Base-by-base conservation (phyloP, 2,329 filamentous ascomycete species). In the Neurospora sp. region DNA sequence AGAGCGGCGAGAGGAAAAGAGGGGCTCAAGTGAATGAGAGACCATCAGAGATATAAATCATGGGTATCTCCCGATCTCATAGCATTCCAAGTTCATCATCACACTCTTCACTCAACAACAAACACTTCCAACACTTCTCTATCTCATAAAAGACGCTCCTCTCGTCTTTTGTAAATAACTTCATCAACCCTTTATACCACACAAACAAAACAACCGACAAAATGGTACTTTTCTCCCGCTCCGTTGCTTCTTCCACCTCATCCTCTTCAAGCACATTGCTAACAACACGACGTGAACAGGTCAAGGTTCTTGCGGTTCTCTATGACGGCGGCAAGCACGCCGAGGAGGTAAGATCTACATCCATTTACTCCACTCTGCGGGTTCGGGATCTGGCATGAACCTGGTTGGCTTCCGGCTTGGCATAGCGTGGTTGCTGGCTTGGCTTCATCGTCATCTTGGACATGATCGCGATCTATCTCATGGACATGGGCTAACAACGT, bases 251-350 rank as follows among this genome's bases (percentile, higher is more conserved):
- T 52, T 52, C 19, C 10, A 5, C 52, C 28, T 52, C 43, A 2
- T 23, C 43, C 19, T 10, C 52, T 62, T 62, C 52, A 33, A 57
- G 23, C 46, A 15, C 23, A 57, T 15, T 57, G 82, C 84, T 86
- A 78, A 86, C 84, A 77, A 81, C 81, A 72, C 73, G 75, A 76
- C 80, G 78, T 79, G 79, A 82, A 82, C 81, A 97, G 93, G 94
- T 94, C 85, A 97, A 97, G 86, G 92, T 97, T 83, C 90, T 97
- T 80, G 86, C 94, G 79, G 92, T 97, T 77, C 88, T 97, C 77
- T 97, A 97, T 86, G 94, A 97, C 83, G 94, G 93, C 81, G 87
- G 89, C 80, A 85, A 93, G 84, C 93, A 97, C 85, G 93, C 94
- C 84, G 84, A 91, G 83, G 87, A 97, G 79, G 93, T 96, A 80